These are phyloP conservation scores for Galeopsis tetrahit DNA, from an alignment of 257 asterid species.

Conservation along the genomic window DNA sequence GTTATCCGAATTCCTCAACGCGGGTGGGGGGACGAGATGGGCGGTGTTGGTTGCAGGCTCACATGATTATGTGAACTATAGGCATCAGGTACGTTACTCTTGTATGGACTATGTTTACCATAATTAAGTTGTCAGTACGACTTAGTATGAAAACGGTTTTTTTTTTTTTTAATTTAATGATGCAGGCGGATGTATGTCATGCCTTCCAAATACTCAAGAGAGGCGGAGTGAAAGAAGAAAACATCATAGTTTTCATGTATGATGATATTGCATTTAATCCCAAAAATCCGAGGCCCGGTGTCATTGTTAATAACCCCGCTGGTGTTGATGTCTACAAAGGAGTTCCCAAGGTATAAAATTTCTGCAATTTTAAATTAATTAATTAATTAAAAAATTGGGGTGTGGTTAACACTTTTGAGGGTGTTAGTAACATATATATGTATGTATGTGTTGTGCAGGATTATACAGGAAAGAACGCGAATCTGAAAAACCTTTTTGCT, in stretches of 20 bases:
- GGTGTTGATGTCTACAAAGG: constrained; percentile 65
- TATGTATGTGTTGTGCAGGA: constrained; percentile 46
- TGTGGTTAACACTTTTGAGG: too few relatives aligned
- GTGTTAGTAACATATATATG: neutral
- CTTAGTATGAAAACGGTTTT: too few relatives aligned
- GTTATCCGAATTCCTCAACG: neutral
- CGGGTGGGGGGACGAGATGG: constrained; percentile 31
- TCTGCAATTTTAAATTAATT: neutral
- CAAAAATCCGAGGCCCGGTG: constrained; percentile 62
- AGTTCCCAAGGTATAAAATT: constrained; percentile 59
- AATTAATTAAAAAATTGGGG: too few relatives aligned
- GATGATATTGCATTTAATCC: constrained; percentile 60
- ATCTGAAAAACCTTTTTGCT: constrained; percentile 55
- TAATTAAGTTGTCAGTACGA: too few relatives aligned
- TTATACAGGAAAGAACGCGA: constrained; percentile 54
- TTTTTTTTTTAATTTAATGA: neutral
- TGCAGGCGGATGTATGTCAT: constrained; percentile 70
- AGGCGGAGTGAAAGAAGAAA: constrained; percentile 66
- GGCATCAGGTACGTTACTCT: constrained; percentile 33
- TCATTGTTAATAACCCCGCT: constrained; percentile 60
- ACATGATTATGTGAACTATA: constrained; percentile 25
- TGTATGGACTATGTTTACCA: too few relatives aligned
- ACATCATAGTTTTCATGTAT: constrained; percentile 66
- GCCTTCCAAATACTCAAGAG: constrained; percentile 65
- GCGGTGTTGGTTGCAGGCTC: constrained; percentile 40